phyloP scores from a whole-genome alignment of 768 basidiomycete genomes.

The Russula compacta region DNA sequence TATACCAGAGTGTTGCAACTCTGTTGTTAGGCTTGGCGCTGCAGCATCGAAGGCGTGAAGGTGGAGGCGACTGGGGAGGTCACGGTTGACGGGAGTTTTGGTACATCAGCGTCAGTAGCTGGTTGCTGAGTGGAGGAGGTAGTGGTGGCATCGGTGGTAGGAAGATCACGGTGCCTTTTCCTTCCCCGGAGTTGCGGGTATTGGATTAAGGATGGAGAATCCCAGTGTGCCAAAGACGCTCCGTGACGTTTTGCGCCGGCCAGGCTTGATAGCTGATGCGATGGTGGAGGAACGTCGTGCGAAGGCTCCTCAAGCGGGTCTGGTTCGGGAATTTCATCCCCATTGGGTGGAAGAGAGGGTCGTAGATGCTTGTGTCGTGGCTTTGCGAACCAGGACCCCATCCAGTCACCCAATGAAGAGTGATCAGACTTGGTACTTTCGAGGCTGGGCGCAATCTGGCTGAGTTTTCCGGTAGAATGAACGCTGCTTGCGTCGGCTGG shows the following conservation, averaged over 20 bases:
- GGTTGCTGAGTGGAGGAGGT: conserved; percentile 24
- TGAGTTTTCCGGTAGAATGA: conserved; percentile 14
- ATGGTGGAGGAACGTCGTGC: conserved; percentile 13
- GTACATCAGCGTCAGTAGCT: background rate
- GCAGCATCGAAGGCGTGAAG: conserved; percentile 4
- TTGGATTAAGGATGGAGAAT: conserved; percentile 55
- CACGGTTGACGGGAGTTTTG: background rate
- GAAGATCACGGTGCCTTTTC: conserved; percentile 3
- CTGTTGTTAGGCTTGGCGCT: conserved; percentile 16
- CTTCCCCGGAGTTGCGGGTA: conserved; percentile 16
- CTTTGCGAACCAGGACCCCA: conserved; percentile 67
- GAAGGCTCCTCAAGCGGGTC: conserved; percentile 10
- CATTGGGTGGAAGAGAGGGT: conserved; percentile 9
- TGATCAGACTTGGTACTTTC: conserved; percentile 26
- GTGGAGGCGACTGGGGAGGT: conserved; percentile 12
- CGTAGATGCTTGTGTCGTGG: conserved; percentile 31
- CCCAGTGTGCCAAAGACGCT: conserved; percentile 69
- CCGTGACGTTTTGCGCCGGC: conserved; percentile 40
- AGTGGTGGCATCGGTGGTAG: conserved; percentile 1
- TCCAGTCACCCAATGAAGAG: conserved; percentile 54
- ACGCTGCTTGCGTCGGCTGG: conserved; percentile 7
- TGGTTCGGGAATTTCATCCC: conserved; percentile 3
- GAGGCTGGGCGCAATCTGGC: conserved; percentile 12
- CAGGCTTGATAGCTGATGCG: conserved; percentile 10
- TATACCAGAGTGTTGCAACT: conserved; percentile 9